Percentiles rank a stretch among this genome's conserved stretches.
Conservation (phyloP, 2,329 filamentous ascomycete species). For the Aspergillus alliaceus region DNA sequence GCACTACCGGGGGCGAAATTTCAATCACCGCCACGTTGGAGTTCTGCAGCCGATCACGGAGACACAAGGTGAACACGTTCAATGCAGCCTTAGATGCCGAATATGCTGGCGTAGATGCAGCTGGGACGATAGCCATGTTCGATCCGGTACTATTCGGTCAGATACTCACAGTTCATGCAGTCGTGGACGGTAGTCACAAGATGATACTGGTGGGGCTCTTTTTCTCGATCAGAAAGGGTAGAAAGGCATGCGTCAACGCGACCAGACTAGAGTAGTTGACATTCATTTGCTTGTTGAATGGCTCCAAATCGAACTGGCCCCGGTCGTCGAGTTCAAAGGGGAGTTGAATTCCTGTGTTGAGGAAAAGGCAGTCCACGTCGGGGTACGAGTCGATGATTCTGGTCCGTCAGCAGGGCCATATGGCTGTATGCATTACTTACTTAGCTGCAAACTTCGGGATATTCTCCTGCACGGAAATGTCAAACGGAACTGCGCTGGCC, state of each 20-base stretch:
- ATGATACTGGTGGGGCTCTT: no score
- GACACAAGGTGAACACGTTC: conserved; percentile 53
- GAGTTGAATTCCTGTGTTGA: conserved; percentile 57
- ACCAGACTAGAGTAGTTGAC: conserved; percentile 54
- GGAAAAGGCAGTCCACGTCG: conserved; percentile 53
- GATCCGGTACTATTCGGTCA: no score
- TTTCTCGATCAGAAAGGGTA: no score
- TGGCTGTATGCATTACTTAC: no score
- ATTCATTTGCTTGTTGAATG: conserved; percentile 47
- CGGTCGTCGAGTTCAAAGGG: conserved; percentile 52
- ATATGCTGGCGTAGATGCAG: conserved; percentile 52
- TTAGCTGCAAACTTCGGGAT: conserved; percentile 20
- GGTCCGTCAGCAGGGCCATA: no score
- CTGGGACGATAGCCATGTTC: conserved; percentile 51
- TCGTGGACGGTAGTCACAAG: no score
- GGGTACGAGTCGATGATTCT: conserved; percentile 49
- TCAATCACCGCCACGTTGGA: conserved; percentile 55
- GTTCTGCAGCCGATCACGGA: conserved; percentile 51
- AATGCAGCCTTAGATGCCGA: conserved; percentile 57
- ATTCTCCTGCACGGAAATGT: no score
- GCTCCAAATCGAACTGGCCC: conserved; percentile 45
- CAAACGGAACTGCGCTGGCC: no score
- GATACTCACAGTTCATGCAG: no score
- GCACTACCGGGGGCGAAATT: conserved; percentile 56
- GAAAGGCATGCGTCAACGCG: conserved; percentile 51